A percentile compares a stretch with the other conserved stretches of the same genome.
Evolutionary conservation across 306 rosid genomes (phyloP).

Genomic region (Dryas drummondii): DNA sequence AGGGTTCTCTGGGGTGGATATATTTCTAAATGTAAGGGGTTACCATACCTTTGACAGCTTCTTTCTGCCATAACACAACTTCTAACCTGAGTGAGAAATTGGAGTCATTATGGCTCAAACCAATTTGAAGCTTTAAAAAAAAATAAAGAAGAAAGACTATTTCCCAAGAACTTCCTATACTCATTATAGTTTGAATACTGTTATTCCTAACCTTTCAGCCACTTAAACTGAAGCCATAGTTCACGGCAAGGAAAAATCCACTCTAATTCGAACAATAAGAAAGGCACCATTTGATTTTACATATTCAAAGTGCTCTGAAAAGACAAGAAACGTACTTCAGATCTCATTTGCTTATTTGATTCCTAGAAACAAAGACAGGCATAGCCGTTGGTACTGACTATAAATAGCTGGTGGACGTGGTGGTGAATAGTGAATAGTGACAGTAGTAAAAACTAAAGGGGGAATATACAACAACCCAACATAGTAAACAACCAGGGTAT

Average conservation of each 20-base stretch:
- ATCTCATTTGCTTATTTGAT: too few species aligned
- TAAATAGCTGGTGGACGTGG: too few species aligned
- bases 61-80: neutral
- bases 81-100: neutral
- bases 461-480: neutral
- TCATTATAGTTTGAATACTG: neutral
- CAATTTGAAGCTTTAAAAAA: neutral
- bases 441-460: neutral
- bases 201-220: neutral
- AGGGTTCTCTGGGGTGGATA: neutral
- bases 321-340: too few species aligned
- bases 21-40: neutral
- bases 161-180: too few species aligned
- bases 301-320: neutral
- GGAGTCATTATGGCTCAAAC: neutral
- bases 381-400: neutral
- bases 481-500: neutral
- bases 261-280: neutral
- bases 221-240: neutral
- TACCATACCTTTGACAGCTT: neutral
- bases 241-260: neutral
- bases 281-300: neutral
- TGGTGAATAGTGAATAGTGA: neutral
- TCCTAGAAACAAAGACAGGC: neutral
- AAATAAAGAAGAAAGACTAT: neutral